Base-by-base conservation (phyloP, 805 yeast genomes). In the Candida multigemmis region DNA sequence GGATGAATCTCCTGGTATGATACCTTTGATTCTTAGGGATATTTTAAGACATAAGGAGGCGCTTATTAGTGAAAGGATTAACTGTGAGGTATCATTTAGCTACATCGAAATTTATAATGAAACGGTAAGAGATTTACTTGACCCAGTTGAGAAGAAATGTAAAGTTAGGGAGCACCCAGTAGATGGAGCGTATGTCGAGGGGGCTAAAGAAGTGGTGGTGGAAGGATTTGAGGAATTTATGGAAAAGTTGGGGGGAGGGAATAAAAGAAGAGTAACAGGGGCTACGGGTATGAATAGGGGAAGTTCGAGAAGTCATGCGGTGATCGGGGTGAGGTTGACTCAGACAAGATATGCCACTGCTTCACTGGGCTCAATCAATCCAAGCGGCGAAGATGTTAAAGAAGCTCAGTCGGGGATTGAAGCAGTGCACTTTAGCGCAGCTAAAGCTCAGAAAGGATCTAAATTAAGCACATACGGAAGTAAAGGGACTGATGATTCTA, bases 271-370 rank as follows among this genome's bases (percentile, higher is more conserved):
- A 28, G 71, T 80, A 2, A 77, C 84, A 0, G 93, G 87, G 0
- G 51, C 80, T 2, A 83, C 94, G 0, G 64, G 67, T 23, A 71
- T 78, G 77, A 83, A 83, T 50, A 76, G 73, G 25, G 57, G 63
- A 12, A 77, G 87, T 20, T 77, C 87, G 1, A 60, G 94, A 35
- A 80, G 91, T 1, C 94, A 83, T 44, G 89, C 94, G 0, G 80
- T 83, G 1, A 66, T 82, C 32, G 76, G 84, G 0, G 46, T 83
- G 12, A 54, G 60, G 3, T 56, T 83, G 25, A 63, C 68, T 32
- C 89, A 80, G 40, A 75, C 74, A 12, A 52, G 53, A 23, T 68
- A 60, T 24, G 53, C 54, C 9, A 50, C 51, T 25, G 21, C 27
- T 3, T n/a, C n/a, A n/a, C n/a, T n/a, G n/a, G n/a, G n/a, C n/a